Evolutionary conservation across 148 eudicot species (phyloP), one percentile per base, ranked within the genome.

Genomic region (Nepenthes gracilis): DNA sequence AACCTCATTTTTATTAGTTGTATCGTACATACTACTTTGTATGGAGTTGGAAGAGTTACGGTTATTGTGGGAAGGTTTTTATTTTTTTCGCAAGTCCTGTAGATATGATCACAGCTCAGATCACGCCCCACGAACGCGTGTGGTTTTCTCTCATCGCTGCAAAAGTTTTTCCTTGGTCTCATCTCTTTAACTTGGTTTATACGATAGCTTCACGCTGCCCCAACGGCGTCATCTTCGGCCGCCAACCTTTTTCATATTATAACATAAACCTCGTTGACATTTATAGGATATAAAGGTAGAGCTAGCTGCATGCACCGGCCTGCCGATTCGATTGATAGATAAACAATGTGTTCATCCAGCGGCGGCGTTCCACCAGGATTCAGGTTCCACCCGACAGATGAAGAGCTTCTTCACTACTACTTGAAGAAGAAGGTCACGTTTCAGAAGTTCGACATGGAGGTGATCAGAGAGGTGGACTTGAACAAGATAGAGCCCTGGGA

Each of bases 401-500:
- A 92, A 59, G 97, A 92, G 78, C 84, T 92, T 37, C 80, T 92
- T 51, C 94, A 85, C 57, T 88, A 81, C 70, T 92, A 92, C 74
- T 74, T 92, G 73, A 92, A 92, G 96, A 92, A 83, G 86, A 92
- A 92, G 72, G 60, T 92, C 13, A 66, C 76, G 0, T 91, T 81
- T 68, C 78, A 91, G 40, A 87, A 81, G 78, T 85, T 91, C 75
- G 97, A 91, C 57, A 87, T 91, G 96, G 97, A 91, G 70, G 97
- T 91, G 32, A 85, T 91, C 51, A 66, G 90, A 57, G 97, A 91
- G 36, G 88, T 91, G 10, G 97, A 91, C 63, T 82, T 91, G 77
- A 91, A 91, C 49, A 91, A 91, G 83, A 81, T 81, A 58, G 97
- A 91, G 67, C 97, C 97, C 34, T 91, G 97, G 97, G 97, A 91